phyloP scores from a whole-genome alignment of 2,329 filamentous ascomycete species.

The Botryotinia calthae region DNA sequence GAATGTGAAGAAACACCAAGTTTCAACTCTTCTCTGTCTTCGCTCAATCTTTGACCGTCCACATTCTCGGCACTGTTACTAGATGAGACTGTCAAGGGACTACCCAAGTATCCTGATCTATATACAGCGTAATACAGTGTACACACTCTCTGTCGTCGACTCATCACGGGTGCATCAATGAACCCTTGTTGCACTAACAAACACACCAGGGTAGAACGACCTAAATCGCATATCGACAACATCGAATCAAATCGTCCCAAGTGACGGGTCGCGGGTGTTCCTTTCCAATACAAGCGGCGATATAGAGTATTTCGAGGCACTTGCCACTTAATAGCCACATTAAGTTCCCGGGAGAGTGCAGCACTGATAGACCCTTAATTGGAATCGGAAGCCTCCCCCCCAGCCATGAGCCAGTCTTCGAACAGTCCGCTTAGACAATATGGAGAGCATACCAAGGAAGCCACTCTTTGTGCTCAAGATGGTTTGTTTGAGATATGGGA shows the following conservation, averaged over 20 bases:
- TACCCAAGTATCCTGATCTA: background rate
- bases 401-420: background rate
- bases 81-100: background rate
- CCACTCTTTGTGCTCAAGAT: background rate
- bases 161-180: background rate
- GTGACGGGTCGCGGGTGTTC: background rate
- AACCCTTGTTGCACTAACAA: background rate
- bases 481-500: slow-evolving; percentile 19
- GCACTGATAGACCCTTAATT: background rate
- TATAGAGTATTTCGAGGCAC: background rate
- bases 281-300: background rate
- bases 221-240: background rate
- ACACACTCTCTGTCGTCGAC: background rate
- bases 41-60: slow-evolving; percentile 1
- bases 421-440: slow-evolving; percentile 1
- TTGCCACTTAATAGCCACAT: slow-evolving; percentile 3
- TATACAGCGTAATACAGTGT: background rate
- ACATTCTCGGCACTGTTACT: slow-evolving; percentile 1
- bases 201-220: background rate
- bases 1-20: background rate
- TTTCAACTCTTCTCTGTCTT: slow-evolving; percentile 9
- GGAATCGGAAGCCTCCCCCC: background rate
- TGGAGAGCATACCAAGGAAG: slow-evolving; percentile 9
- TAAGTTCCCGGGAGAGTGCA: slow-evolving; percentile 3
- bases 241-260: slow-evolving; percentile 8